Evolutionary conservation across 176 grass and related monocot species (phyloP), one percentile per base, ranked within the genome.

Genomic region (Typha latifolia): DNA sequence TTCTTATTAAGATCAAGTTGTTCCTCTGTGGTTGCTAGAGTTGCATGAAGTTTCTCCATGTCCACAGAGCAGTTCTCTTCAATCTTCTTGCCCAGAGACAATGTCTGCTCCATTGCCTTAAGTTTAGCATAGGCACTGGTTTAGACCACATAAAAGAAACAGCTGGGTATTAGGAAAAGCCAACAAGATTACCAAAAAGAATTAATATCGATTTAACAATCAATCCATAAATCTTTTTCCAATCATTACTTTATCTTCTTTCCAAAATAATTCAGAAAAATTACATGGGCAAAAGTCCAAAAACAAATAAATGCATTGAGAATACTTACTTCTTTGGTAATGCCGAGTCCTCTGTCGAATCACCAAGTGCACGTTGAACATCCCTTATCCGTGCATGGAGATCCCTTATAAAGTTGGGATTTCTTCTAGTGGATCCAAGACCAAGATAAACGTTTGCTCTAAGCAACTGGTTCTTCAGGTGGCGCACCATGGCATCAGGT

Each of bases 101-200:
- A 76, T 27, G 79, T 85, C 74, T 82, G 68, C 70, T 99, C 86
- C 89, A 99, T 90, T 52, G 66, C 81, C 81, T 63, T 92, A 67
- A 93, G 79, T 93, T 78, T 99, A 59, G 34, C 63, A 70, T 76
- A 61, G 51, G 87, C 81, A 74, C 94, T 99, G 52, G 31, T 48
- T 37, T 70, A 62, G 4, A 70, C 48, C 77, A 66, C 3, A 75
- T n/a, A 75, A 80, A 12, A 57, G 11, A 23, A 50, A 75, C 31
- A 56, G 5, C 8, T 43, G 26, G 12, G 6, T 13, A 61, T 13
- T 57, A 61, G 18, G 16, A 1, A 12, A 47, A 10, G 2, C 29
- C 11, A 4, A 14, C 14, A 34, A 49, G 6, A 49, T 7, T 27
- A 68, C 24, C 47, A 16, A 53, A 20, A 3, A 26, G 16, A 19